A percentile compares a stretch with the other conserved stretches of the same genome.
phyloP scores from a whole-genome alignment of 805 yeast genomes.

The Saturnispora dispora region DNA sequence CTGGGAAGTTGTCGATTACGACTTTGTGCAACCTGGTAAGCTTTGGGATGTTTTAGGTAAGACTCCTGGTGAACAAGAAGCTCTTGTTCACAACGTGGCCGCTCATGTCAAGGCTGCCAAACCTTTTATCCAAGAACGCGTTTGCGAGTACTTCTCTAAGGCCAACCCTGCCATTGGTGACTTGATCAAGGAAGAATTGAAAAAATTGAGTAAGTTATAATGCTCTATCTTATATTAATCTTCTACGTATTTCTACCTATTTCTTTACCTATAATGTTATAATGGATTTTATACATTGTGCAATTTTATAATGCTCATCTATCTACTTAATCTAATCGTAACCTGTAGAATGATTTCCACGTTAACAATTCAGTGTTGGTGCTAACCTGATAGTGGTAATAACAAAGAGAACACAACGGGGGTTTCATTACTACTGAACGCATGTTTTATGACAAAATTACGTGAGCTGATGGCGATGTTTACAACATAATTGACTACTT shows the following conservation, averaged over 20 bases:
- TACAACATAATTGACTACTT: background rate
- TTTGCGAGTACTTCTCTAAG: conserved; percentile 64
- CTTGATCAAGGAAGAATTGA: conserved; percentile 50
- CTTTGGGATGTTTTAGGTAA: conserved; percentile 73
- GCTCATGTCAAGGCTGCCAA: conserved; percentile 63
- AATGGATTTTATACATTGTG: background rate
- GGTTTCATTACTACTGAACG: background rate
- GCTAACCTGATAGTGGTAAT: background rate
- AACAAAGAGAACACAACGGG: background rate
- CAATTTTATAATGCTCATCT: background rate
- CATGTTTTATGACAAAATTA: background rate
- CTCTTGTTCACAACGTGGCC: conserved; percentile 77
- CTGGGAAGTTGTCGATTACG: conserved; percentile 66
- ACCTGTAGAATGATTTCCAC: background rate
- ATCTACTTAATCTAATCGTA: background rate
- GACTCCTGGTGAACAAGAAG: conserved; percentile 74
- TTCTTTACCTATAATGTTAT: background rate
- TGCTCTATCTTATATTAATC: too few species aligned
- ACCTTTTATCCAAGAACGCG: conserved; percentile 69
- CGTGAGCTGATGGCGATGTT: background rate
- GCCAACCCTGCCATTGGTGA: conserved; percentile 63
- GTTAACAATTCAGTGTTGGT: background rate
- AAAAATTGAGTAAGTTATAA: conserved; percentile 12
- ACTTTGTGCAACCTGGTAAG: conserved; percentile 67
- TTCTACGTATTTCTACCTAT: background rate